Conservation (phyloP, 2,329 filamentous ascomycete genomes). For the Hysterium pulicare region DNA sequence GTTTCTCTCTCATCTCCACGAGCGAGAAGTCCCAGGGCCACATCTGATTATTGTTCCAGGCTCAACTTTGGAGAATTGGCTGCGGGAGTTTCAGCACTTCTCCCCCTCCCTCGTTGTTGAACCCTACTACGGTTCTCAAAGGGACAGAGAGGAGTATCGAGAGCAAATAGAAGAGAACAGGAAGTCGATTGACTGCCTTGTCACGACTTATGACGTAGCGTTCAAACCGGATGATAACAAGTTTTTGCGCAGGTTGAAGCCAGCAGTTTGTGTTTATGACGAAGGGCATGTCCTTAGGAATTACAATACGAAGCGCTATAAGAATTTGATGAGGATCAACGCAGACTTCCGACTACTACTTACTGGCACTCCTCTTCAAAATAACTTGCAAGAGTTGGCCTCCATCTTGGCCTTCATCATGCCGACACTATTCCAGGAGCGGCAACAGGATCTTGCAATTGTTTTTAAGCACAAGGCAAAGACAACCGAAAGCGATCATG, state of each 20-base stretch:
- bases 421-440: conserved; percentile 73
- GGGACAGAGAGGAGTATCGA: conserved; percentile 65
- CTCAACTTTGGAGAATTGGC: conserved; percentile 94
- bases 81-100: conserved; percentile 83
- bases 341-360: conserved; percentile 83
- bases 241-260: conserved; percentile 59
- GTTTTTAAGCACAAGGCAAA: conserved; percentile 93
- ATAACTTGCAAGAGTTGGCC: conserved; percentile 90
- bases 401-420: conserved; percentile 93
- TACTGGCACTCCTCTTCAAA: conserved; percentile 86
- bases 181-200: conserved; percentile 64
- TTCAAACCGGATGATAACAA: conserved; percentile 57
- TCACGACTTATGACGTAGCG: conserved; percentile 70
- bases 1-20: conserved; percentile 78
- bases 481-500: conserved; percentile 71
- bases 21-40: conserved; percentile 64
- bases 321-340: conserved; percentile 71
- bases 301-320: conserved; percentile 75
- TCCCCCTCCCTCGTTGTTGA: conserved; percentile 71
- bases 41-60: conserved; percentile 88
- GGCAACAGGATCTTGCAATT: conserved; percentile 73
- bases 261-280: conserved; percentile 72
- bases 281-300: conserved; percentile 95
- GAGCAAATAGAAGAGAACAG: conserved; percentile 63
- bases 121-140: conserved; percentile 69